These are phyloP conservation scores for Vitis hybrid DNA, from an alignment of 177 flowering plant genomes.

Conservation along the genomic window DNA sequence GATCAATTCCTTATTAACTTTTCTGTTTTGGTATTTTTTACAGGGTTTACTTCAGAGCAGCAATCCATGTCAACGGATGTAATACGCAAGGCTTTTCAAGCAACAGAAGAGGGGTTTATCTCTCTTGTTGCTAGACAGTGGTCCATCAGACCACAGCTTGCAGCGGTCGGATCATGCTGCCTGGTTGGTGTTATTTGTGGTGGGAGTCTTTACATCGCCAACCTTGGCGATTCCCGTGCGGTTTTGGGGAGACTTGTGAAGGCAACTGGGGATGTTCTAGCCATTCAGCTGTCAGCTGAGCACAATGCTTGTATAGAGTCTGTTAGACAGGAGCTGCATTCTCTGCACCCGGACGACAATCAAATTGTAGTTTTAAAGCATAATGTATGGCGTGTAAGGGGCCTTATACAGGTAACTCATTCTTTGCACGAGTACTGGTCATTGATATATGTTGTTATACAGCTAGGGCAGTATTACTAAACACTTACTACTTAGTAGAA, in stretches of 20 bases:
- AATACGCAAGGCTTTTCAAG: slow-evolving; percentile 73
- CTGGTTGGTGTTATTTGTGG: slow-evolving; percentile 63
- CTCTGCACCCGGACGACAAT: slow-evolving; percentile 77
- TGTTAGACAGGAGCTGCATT: slow-evolving; percentile 69
- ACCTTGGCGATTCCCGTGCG: slow-evolving; percentile 84
- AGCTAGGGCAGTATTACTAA: not conserved
- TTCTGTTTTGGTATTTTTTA: slow-evolving; percentile 8
- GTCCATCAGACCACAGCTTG: slow-evolving; percentile 74
- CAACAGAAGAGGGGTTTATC: slow-evolving; percentile 80
- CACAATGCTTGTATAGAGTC: slow-evolving; percentile 77
- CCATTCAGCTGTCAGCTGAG: slow-evolving; percentile 70
- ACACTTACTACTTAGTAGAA: too few species aligned
- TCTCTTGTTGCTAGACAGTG: slow-evolving; percentile 66
- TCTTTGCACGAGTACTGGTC: not conserved
- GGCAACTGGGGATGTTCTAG: slow-evolving; percentile 69
- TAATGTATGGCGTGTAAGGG: slow-evolving; percentile 95
- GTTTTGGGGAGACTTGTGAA: slow-evolving; percentile 69
- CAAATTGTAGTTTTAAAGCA: slow-evolving; percentile 88
- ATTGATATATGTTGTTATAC: not conserved
- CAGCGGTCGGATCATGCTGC: slow-evolving; percentile 88
- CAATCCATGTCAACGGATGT: slow-evolving; percentile 74
- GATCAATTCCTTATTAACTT: not conserved
- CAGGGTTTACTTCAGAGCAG: slow-evolving; percentile 77
- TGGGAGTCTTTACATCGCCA: slow-evolving; percentile 72
- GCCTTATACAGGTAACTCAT: slow-evolving; percentile 73